A percentile compares a stretch with the other conserved stretches of the same genome.
Conservation (phyloP, 1,284 basidiomycete genomes). For the Fistulina hepatica region DNA sequence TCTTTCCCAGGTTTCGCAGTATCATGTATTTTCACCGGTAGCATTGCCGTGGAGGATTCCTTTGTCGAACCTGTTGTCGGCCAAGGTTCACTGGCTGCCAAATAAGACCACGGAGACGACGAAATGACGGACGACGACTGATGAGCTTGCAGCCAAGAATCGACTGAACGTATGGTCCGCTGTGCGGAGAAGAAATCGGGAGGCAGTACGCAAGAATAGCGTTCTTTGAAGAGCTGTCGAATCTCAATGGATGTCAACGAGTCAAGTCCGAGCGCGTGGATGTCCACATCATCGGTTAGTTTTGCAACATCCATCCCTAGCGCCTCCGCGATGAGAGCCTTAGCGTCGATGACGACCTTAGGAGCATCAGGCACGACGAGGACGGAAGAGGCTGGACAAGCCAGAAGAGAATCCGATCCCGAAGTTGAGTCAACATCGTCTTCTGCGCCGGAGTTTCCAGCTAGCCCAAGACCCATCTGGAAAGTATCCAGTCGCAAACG, state of each 20-base stretch:
- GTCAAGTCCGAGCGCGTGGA: constrained; percentile 44
- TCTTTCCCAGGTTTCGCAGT: too few relatives aligned
- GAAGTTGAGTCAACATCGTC: not conserved
- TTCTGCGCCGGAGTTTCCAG: not conserved
- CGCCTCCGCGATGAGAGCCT: constrained; percentile 35
- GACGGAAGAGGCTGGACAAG: not conserved
- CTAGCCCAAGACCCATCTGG: constrained; percentile 23
- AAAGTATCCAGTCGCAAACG: constrained; percentile 39
- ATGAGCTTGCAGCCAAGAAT: too few relatives aligned
- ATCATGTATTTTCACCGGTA: too few relatives aligned
- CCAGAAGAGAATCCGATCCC: not conserved
- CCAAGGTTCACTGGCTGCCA: constrained; percentile 12
- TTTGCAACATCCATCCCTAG: constrained; percentile 32
- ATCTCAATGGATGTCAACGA: constrained; percentile 55
- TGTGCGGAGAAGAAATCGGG: constrained; percentile 27
- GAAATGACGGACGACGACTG: too few relatives aligned
- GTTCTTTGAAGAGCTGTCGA: constrained; percentile 32
- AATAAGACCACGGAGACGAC: too few relatives aligned
- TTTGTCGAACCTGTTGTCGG: not conserved
- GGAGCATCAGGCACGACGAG: not conserved
- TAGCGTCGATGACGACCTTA: constrained; percentile 24
- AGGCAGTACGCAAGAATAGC: constrained; percentile 31
- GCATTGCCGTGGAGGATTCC: not conserved
- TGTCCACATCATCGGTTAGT: constrained; percentile 32
- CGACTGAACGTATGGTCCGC: constrained; percentile 25